These are phyloP conservation scores for Blastomyces parvus DNA, from an alignment of 2,329 filamentous ascomycete species.

Conservation along the genomic window DNA sequence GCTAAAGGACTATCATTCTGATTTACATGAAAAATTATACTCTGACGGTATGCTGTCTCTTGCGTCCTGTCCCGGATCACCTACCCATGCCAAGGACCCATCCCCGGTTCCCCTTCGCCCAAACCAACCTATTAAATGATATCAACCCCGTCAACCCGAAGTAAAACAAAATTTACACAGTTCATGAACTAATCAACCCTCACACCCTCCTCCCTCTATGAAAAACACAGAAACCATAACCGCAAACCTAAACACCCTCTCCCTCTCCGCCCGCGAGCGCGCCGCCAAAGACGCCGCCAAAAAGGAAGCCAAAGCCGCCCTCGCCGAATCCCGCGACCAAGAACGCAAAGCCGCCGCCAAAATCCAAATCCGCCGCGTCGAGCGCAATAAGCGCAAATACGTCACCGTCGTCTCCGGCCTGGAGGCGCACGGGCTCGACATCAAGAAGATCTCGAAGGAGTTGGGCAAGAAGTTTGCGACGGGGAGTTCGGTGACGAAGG, in stretches of 20 bases:
- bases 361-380: constrained; percentile 88
- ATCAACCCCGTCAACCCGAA: background rate
- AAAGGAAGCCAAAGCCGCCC: constrained; percentile 89
- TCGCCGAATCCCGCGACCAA: constrained; percentile 71
- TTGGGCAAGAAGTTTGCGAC: constrained; percentile 98
- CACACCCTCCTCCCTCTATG: background rate
- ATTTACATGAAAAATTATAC: constrained; percentile 71
- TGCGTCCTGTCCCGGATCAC: background rate
- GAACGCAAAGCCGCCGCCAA: constrained; percentile 75
- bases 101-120: background rate
- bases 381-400: constrained; percentile 95
- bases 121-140: background rate
- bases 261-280: constrained; percentile 83
- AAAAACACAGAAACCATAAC: constrained; percentile 60
- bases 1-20: constrained; percentile 65
- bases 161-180: background rate
- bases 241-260: constrained; percentile 75
- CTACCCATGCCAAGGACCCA: background rate
- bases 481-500: constrained; percentile 83
- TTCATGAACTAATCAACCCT: constrained; percentile 7
- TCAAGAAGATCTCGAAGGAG: constrained; percentile 95
- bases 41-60: constrained; percentile 58
- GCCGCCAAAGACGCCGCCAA: constrained; percentile 94
- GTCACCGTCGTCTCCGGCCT: constrained; percentile 87
- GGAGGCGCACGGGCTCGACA: constrained; percentile 79